phyloP scores from a whole-genome alignment of 2,329 filamentous ascomycete genomes.

The Penicillium digitatum region DNA sequence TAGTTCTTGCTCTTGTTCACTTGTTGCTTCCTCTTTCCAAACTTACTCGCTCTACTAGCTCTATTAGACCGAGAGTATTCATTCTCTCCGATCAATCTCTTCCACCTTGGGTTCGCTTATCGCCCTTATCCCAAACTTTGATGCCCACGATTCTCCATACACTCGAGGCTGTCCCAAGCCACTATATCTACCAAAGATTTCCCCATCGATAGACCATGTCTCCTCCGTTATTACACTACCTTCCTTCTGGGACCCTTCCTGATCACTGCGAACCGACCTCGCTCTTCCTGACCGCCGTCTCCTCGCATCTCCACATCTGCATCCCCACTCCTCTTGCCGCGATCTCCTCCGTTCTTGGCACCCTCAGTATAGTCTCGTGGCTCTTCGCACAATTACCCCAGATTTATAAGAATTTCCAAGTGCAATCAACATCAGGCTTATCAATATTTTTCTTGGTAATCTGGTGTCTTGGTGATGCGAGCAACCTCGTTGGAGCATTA shows the following conservation, averaged over 20 bases:
- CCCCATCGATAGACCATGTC: slow-evolving; percentile 23
- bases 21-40: background rate
- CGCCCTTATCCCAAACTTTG: slow-evolving; percentile 5
- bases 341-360: slow-evolving; percentile 58
- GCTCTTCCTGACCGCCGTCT: slow-evolving; percentile 55
- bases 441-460: slow-evolving; percentile 63
- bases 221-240: slow-evolving; percentile 28
- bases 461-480: slow-evolving; percentile 62
- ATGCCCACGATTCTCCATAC: background rate
- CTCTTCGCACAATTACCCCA: slow-evolving; percentile 66
- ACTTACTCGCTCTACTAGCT: background rate
- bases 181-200: background rate
- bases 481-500: slow-evolving; percentile 60
- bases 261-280: slow-evolving; percentile 58
- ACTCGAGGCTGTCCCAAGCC: background rate
- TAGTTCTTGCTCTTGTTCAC: background rate
- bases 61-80: background rate
- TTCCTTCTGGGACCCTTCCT: slow-evolving; percentile 44
- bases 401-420: slow-evolving; percentile 63
- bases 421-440: slow-evolving; percentile 62
- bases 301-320: slow-evolving; percentile 58
- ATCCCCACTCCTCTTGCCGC: slow-evolving; percentile 61
- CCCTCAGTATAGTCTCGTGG: slow-evolving; percentile 63
- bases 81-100: background rate
- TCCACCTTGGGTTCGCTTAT: slow-evolving; percentile 6